These are phyloP conservation scores for Apiotrichum gracile DNA, from an alignment of 1,284 basidiomycete species.

Conservation along the genomic window DNA sequence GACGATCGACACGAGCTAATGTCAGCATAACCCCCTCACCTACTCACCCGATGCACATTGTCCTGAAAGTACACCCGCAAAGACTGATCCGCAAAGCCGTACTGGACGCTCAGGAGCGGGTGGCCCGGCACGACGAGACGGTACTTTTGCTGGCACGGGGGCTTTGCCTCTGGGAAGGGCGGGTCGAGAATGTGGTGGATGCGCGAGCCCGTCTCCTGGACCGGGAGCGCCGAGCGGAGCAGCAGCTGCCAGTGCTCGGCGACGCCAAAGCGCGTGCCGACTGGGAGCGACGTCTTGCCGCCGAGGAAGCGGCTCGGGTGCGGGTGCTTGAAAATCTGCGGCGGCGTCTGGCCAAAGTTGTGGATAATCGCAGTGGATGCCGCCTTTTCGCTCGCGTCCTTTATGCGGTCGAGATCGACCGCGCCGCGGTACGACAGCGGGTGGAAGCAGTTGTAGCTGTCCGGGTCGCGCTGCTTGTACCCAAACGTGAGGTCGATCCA, in stretches of 20 bases:
- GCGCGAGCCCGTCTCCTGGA: slow-evolving; percentile 51
- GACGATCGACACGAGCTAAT: slow-evolving; percentile 64
- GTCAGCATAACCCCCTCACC: slow-evolving; percentile 12
- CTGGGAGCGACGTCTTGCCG: slow-evolving; percentile 57
- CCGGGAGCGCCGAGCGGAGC: slow-evolving; percentile 41
- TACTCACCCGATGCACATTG: slow-evolving; percentile 18
- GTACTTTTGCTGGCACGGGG: slow-evolving; percentile 22
- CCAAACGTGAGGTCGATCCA: slow-evolving; percentile 91
- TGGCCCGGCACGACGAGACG: slow-evolving; percentile 22
- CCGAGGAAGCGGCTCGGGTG: slow-evolving; percentile 68
- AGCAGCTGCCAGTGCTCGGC: slow-evolving; percentile 56
- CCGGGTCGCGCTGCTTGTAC: slow-evolving; percentile 72
- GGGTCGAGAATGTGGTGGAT: slow-evolving; percentile 54
- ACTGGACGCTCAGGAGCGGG: slow-evolving; percentile 34
- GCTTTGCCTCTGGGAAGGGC: slow-evolving; percentile 24
- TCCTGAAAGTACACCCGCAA: slow-evolving; percentile 44
- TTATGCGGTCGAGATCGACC: slow-evolving; percentile 79
- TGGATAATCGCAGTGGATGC: slow-evolving; percentile 93
- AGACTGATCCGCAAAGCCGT: slow-evolving; percentile 40
- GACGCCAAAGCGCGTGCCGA: slow-evolving; percentile 66
- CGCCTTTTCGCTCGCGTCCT: slow-evolving; percentile 78
- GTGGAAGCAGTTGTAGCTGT: slow-evolving; percentile 81
- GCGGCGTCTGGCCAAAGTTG: slow-evolving; percentile 87
- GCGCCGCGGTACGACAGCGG: slow-evolving; percentile 90
- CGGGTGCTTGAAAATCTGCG: slow-evolving; percentile 75